Percentiles rank a stretch among this genome's conserved stretches.
Evolutionary conservation across 2,329 filamentous ascomycete genomes (phyloP).

Genomic region (Xylariaceae sp.): DNA sequence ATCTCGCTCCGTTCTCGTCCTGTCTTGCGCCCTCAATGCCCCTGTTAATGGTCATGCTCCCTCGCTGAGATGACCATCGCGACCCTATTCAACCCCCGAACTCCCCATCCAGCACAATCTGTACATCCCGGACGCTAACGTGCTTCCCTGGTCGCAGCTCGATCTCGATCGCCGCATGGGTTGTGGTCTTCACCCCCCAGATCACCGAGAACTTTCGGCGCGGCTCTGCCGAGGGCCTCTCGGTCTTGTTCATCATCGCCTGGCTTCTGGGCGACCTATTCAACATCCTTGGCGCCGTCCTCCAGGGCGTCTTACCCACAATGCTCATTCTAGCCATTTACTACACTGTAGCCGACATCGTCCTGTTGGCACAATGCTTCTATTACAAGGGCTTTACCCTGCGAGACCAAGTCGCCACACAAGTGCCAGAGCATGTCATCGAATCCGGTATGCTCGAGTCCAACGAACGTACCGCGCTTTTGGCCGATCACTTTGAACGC

Average conservation of each 20-base stretch:
- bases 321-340: slow-evolving; percentile 94
- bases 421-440: slow-evolving; percentile 38
- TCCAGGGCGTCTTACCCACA: slow-evolving; percentile 88
- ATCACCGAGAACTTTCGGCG: slow-evolving; percentile 93
- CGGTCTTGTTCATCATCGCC: slow-evolving; percentile 83
- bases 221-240: slow-evolving; percentile 79
- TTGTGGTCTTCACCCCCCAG: slow-evolving; percentile 94
- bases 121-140: neutral
- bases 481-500: slow-evolving; percentile 40
- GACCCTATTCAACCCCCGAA: neutral
- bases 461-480: slow-evolving; percentile 49
- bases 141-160: slow-evolving; percentile 50
- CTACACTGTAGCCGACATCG: slow-evolving; percentile 86
- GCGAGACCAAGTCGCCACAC: slow-evolving; percentile 47
- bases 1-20: neutral
- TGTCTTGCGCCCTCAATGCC: neutral
- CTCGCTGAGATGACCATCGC: neutral
- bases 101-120: neutral
- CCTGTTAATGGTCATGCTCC: neutral
- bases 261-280: slow-evolving; percentile 95
- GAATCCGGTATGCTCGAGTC: slow-evolving; percentile 35
- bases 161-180: slow-evolving; percentile 95
- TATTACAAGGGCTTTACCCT: slow-evolving; percentile 86
- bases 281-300: slow-evolving; percentile 87
- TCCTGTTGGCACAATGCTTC: slow-evolving; percentile 84